Evolutionary conservation across 1,139 yeast genomes (phyloP), one percentile per base, ranked within the genome.

Genomic region (Kurtzmaniella natalensis): DNA sequence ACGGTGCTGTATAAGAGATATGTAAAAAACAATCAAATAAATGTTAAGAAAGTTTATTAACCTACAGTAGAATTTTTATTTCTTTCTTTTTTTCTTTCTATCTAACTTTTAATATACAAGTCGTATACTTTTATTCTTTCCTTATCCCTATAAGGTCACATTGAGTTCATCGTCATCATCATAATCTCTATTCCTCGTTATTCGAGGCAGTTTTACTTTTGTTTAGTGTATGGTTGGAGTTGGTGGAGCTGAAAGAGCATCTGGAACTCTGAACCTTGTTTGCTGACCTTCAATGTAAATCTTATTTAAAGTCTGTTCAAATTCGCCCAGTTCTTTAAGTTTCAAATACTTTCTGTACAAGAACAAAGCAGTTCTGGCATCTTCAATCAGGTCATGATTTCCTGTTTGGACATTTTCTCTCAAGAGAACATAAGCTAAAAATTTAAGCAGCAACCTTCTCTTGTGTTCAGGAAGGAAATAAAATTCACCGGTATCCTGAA

Each of bases 331-430:
- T 3, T 64, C 68, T 37, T 65, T 63, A 43, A 89, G 65, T 45
- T 80, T 79, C 47, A 75, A 59, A 49, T 85, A 89, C 51, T 77
- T 80, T 44, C 78, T 76, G 60, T 85, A 94, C 29, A 94, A 63
- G 34, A 76, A 59, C 45, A 94, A 69, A 0, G 99, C 98, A 9
- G 94, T 82, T 37, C 72, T 65, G 0, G 99, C 97, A 62, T 94
- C 99, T 52, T 94, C 98, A 30, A 92, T 87, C 1, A 97, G 89
- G 54, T 94, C 97, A 56, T 94, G 99, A 52, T 89, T 89, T 1
- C 94, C 95, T 2, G 78, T 79, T 56, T 94, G 98, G 15, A 94
- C 95, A 33, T 78, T 73, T 41, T 78, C 81, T 27, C 74, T 75
- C 37, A 92, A 65, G 34, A 92, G 66, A 20, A 78, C 78, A 70